These are phyloP conservation scores for Agaricales sp. DNA, from an alignment of 1,284 basidiomycete genomes.

Conservation along the genomic window DNA sequence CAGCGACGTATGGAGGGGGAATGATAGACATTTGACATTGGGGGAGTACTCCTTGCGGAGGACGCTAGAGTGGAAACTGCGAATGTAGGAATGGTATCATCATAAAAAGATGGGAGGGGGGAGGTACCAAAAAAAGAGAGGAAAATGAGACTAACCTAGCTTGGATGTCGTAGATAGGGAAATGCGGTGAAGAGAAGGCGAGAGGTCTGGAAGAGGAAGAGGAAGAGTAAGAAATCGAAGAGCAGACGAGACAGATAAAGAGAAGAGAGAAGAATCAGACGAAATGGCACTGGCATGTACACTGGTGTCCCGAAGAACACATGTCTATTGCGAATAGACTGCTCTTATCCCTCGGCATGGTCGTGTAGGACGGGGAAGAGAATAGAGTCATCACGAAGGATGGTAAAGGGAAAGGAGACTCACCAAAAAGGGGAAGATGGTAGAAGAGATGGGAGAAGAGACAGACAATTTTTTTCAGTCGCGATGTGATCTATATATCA, in stretches of 20 bases:
- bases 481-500: too few relatives aligned
- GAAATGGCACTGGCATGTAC: conserved; percentile 80
- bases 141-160: too few relatives aligned
- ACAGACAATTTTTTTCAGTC: too few relatives aligned
- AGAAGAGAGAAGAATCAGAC: conserved; percentile 38
- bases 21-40: conserved; percentile 51
- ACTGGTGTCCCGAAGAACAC: conserved; percentile 50
- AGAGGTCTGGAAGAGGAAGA: conserved; percentile 8
- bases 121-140: too few relatives aligned
- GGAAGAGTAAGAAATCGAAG: conserved; percentile 3
- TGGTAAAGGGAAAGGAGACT: conserved; percentile 9
- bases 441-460: too few relatives aligned
- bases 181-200: neutral
- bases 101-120: conserved; percentile 30
- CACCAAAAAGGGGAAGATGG: too few relatives aligned
- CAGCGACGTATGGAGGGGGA: conserved; percentile 35
- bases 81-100: conserved; percentile 57
- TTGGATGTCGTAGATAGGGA: too few relatives aligned
- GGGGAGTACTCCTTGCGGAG: conserved; percentile 57
- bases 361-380: conserved; percentile 82
- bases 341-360: conserved; percentile 64
- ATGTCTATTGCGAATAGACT: conserved; percentile 63
- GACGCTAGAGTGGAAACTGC: conserved; percentile 71
- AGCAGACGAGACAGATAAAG: too few relatives aligned
- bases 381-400: conserved; percentile 57